Evolutionary conservation across 257 asterid genomes (phyloP).

Genomic region (Fraxinus pennsylvanica): DNA sequence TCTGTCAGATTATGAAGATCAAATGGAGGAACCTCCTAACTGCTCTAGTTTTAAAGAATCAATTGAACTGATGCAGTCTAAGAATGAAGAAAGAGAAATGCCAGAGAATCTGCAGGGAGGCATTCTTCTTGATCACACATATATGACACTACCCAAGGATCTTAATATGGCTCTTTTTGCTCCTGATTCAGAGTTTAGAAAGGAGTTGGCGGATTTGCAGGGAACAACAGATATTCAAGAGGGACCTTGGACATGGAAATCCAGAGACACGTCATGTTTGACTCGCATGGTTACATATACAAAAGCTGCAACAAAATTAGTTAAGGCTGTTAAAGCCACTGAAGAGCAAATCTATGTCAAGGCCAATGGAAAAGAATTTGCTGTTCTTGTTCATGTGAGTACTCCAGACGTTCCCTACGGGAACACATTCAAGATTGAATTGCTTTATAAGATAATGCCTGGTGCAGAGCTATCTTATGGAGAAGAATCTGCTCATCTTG

Average conservation of each 20-base stretch:
- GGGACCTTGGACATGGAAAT: conserved; percentile 71
- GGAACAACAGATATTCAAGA: conserved; percentile 66
- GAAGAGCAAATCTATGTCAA: conserved; percentile 72
- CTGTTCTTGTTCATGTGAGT: conserved; percentile 51
- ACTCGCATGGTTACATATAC: conserved; percentile 62
- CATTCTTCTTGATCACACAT: conserved; percentile 66
- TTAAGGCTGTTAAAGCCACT: conserved; percentile 77
- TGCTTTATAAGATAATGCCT: conserved; percentile 74
- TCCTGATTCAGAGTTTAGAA: conserved; percentile 63
- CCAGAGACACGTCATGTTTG: conserved; percentile 45
- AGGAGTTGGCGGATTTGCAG: conserved; percentile 56
- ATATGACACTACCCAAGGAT: conserved; percentile 46
- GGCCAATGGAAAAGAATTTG: conserved; percentile 59
- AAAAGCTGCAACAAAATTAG: conserved; percentile 71
- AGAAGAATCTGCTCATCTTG: conserved; percentile 64
- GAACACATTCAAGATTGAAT: conserved; percentile 60
- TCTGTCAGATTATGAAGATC: conserved; percentile 55
- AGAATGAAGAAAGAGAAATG: conserved; percentile 38
- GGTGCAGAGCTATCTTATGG: conserved; percentile 44
- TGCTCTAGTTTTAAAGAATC: conserved; percentile 51
- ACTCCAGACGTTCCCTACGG: conserved; percentile 97
- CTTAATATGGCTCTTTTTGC: conserved; percentile 63
- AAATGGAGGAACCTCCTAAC: conserved; percentile 32
- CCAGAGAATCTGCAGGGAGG: conserved; percentile 77
- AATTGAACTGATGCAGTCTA: conserved; percentile 47